These are phyloP conservation scores for Clonostachys solani DNA, from an alignment of 2,329 filamentous ascomycete species.

Conservation along the genomic window DNA sequence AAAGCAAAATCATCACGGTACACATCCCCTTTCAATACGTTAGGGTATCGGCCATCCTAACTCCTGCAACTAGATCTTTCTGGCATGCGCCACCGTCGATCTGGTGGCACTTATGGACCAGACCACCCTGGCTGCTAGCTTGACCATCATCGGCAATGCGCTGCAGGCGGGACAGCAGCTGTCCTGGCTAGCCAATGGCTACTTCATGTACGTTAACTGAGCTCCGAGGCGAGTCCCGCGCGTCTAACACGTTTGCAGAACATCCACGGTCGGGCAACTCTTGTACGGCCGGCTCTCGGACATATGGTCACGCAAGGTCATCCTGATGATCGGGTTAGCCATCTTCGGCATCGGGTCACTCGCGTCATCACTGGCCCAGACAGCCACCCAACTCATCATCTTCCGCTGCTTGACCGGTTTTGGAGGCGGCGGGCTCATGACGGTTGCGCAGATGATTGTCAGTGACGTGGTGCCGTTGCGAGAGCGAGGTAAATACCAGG, in stretches of 20 bases:
- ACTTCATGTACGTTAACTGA: constrained; percentile 41
- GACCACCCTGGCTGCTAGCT: constrained; percentile 49
- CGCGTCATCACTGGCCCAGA: constrained; percentile 33
- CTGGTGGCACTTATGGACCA: constrained; percentile 53
- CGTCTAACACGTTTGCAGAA: constrained; percentile 15
- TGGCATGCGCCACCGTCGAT: constrained; percentile 51
- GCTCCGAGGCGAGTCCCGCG: not conserved
- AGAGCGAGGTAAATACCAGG: constrained; percentile 71
- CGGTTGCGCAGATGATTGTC: constrained; percentile 64
- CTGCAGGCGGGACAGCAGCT: constrained; percentile 42
- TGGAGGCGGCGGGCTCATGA: constrained; percentile 69
- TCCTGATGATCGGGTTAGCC: constrained; percentile 42
- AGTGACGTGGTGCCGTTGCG: constrained; percentile 67
- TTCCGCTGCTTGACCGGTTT: constrained; percentile 42
- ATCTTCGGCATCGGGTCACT: constrained; percentile 49
- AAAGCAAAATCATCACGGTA: constrained; percentile 45
- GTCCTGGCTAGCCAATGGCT: constrained; percentile 51
- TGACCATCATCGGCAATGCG: constrained; percentile 48
- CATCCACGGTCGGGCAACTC: constrained; percentile 40
- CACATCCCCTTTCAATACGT: not conserved
- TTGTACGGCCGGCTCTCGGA: constrained; percentile 45
- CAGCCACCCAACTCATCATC: constrained; percentile 30
- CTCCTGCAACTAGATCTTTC: constrained; percentile 39
- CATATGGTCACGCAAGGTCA: constrained; percentile 53
- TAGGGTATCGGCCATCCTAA: not conserved